A percentile compares a stretch with the other conserved stretches of the same genome.
Conservation (phyloP, 345 rosid species). For the Salix arbutifolia region DNA sequence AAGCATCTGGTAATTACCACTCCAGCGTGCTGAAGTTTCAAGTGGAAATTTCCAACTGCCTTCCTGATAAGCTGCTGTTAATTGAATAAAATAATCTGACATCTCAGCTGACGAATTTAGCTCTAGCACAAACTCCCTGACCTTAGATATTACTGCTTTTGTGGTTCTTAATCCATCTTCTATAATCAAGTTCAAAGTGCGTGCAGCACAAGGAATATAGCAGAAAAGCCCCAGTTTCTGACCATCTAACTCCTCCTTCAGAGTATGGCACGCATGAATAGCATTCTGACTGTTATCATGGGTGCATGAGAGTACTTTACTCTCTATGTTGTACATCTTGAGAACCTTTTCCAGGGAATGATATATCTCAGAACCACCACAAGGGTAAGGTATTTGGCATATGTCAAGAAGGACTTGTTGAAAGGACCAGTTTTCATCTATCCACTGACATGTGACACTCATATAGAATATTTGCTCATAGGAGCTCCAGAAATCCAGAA, state of each 20-base stretch:
- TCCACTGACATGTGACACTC: conserved; percentile 89
- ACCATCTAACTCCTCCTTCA: conserved; percentile 70
- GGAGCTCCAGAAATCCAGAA: conserved; percentile 77
- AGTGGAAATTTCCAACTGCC: conserved; percentile 87
- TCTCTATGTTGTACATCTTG: conserved; percentile 65
- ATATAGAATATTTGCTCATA: conserved; percentile 65
- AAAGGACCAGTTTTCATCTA: conserved; percentile 73
- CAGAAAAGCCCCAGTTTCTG: conserved; percentile 75
- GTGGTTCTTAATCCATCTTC: conserved; percentile 76
- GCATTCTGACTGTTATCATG: conserved; percentile 85
- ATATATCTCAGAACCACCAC: conserved; percentile 62
- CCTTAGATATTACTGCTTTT: conserved; percentile 65
- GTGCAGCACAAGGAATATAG: conserved; percentile 90
- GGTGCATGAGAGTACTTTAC: conserved; percentile 69
- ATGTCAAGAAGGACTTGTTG: conserved; percentile 71
- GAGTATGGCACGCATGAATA: conserved; percentile 68
- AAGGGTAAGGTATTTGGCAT: conserved; percentile 72
- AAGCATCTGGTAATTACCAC: conserved; percentile 88
- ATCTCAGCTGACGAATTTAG: conserved; percentile 60
- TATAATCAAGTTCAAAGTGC: conserved; percentile 60
- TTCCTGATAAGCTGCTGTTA: conserved; percentile 67
- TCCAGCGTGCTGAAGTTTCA: conserved; percentile 80
- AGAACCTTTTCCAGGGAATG: conserved; percentile 56
- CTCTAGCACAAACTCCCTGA: conserved; percentile 72
- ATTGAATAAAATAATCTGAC: conserved; percentile 59